A percentile compares a stretch with the other conserved stretches of the same genome.
phyloP scores from a whole-genome alignment of 768 basidiomycete genomes.

The Russula foetens region DNA sequence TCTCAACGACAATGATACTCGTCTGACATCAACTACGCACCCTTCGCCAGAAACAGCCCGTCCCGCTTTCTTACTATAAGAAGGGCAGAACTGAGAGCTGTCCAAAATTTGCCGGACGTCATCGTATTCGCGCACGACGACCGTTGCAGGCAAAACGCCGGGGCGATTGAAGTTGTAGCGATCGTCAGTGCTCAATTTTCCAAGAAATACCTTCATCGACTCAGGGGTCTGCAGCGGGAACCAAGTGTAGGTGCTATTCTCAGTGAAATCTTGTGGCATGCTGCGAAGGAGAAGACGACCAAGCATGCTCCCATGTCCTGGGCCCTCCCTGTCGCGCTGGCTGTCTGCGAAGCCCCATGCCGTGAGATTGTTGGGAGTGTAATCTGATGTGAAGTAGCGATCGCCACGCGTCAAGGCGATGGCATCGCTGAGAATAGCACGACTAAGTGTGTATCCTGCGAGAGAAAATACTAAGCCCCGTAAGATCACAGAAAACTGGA shows the following conservation, averaged over 20 bases:
- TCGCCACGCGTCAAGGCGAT: conserved; percentile 84
- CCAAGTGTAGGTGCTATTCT: conserved; percentile 71
- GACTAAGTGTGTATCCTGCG: conserved; percentile 69
- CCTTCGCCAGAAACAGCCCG: conserved; percentile 52
- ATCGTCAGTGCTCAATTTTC: conserved; percentile 44
- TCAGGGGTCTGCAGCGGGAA: conserved; percentile 81
- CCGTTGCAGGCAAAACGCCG: conserved; percentile 21
- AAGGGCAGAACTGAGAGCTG: conserved; percentile 38
- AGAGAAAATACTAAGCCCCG: background rate
- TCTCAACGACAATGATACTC: background rate
- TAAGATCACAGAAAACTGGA: background rate
- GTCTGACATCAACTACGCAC: conserved; percentile 30
- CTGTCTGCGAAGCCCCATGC: conserved; percentile 82
- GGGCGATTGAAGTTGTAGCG: conserved; percentile 56
- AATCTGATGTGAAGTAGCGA: conserved; percentile 74
- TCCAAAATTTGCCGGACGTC: conserved; percentile 47
- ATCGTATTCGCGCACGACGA: conserved; percentile 37
- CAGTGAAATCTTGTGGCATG: conserved; percentile 58
- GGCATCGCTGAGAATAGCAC: conserved; percentile 81
- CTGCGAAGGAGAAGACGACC: conserved; percentile 68
- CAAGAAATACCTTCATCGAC: conserved; percentile 53
- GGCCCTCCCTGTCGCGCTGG: conserved; percentile 61
- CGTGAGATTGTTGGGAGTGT: conserved; percentile 72
- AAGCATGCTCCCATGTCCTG: conserved; percentile 70
- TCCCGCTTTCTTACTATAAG: conserved; percentile 42